phyloP scores from a whole-genome alignment of 176 grass and related monocot genomes.

The Aechmea fasciata region DNA sequence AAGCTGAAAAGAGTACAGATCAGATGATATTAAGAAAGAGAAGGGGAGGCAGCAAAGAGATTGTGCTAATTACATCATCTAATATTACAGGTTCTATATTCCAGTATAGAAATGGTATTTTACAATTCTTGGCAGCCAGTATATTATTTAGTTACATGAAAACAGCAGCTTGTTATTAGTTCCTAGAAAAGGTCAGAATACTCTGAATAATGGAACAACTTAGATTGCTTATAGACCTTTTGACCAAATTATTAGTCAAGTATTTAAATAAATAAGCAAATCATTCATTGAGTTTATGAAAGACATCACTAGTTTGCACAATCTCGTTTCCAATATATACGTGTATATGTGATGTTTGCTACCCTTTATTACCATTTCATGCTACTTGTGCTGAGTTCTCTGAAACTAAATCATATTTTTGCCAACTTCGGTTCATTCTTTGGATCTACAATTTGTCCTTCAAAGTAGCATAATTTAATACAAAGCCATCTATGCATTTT shows the following conservation, averaged over 20 bases:
- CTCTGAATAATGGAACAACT: neutral
- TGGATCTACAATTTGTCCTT: no score
- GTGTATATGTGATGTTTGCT: no score
- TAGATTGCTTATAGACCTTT: neutral
- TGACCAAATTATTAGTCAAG: neutral
- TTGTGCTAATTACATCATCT: neutral
- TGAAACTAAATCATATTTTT: no score
- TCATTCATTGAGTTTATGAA: neutral
- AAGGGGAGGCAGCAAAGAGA: neutral
- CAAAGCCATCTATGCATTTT: no score
- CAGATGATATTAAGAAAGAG: neutral
- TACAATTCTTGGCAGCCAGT: neutral
- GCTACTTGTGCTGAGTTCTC: no score
- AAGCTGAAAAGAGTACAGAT: slow-evolving; percentile 46
- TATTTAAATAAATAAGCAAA: neutral
- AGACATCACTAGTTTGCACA: neutral
- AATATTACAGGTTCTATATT: neutral
- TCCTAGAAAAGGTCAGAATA: neutral
- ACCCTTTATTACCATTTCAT: no score
- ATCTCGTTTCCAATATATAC: neutral
- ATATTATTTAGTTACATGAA: neutral
- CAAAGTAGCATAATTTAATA: no score
- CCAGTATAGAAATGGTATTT: neutral
- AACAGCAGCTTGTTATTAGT: neutral
- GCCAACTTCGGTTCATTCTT: no score